Conservation (phyloP, 2,329 filamentous ascomycete species). For the Bretziella fagacearum region DNA sequence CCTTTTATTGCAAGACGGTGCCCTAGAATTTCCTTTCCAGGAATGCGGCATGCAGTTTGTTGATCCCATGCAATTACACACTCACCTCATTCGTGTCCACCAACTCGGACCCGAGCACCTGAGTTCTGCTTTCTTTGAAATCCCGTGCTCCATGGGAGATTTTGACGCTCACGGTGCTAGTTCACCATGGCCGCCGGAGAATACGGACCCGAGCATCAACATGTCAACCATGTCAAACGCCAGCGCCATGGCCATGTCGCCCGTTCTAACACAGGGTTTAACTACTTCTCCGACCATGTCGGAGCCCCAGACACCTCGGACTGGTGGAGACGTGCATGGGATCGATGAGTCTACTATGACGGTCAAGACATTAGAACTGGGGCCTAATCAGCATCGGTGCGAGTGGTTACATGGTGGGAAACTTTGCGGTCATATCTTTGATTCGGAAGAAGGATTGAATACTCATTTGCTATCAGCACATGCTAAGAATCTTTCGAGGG, state of each 20-base stretch:
- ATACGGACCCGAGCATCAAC: background rate
- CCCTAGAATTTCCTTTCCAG: constrained; percentile 8
- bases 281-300: constrained; percentile 1
- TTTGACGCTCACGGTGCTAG: constrained; percentile 5
- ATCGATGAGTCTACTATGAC: background rate
- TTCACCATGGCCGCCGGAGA: constrained; percentile 10
- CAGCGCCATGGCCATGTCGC: background rate
- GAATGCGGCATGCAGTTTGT: constrained; percentile 15
- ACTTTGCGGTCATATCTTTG: constrained; percentile 24
- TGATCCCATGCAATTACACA: constrained; percentile 12
- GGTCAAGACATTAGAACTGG: background rate
- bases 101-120: constrained; percentile 12
- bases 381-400: constrained; percentile 4
- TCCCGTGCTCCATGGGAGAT: constrained; percentile 12
- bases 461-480: constrained; percentile 36
- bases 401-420: constrained; percentile 15
- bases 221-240: background rate
- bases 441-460: constrained; percentile 34
- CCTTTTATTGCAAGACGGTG: constrained; percentile 8
- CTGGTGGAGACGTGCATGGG: background rate
- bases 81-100: constrained; percentile 14
- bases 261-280: background rate
- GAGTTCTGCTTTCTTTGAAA: constrained; percentile 8
- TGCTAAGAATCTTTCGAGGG: constrained; percentile 29
- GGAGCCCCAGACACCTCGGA: constrained; percentile 5